Evolutionary conservation across 139 green algal species (phyloP).

Genomic region (Chlamydomonas asymmetrica): DNA sequence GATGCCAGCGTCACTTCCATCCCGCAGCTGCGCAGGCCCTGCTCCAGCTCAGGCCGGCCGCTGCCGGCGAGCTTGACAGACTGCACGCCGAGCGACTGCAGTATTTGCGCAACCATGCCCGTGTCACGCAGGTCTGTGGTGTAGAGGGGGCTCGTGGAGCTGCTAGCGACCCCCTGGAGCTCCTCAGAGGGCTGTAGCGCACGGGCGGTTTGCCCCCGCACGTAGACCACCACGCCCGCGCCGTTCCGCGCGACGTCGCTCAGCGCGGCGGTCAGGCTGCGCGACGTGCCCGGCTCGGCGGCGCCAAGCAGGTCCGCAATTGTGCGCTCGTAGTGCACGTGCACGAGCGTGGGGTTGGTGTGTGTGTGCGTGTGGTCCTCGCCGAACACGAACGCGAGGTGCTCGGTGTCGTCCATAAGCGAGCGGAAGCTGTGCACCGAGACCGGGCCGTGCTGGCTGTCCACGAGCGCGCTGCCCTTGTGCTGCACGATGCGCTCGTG

Average conservation of each 20-base stretch:
- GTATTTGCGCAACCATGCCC: conserved; percentile 56
- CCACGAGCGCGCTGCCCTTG: conserved; percentile 12
- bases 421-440: conserved; percentile 55
- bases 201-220: conserved; percentile 42
- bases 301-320: conserved; percentile 16
- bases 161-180: conserved; percentile 18
- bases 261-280: conserved; percentile 55
- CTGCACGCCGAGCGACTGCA: conserved; percentile 40
- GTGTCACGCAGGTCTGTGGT: conserved; percentile 35
- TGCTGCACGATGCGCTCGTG: conserved; percentile 30
- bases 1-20: conserved; percentile 3
- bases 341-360: neutral
- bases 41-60: conserved; percentile 2
- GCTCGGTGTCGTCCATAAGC: conserved; percentile 57
- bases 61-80: conserved; percentile 35
- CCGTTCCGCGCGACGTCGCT: conserved; percentile 36
- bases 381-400: conserved; percentile 65
- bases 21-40: conserved; percentile 27
- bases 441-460: conserved; percentile 42
- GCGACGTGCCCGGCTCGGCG: neutral
- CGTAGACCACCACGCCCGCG: conserved; percentile 65
- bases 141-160: conserved; percentile 5
- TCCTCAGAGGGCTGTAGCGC: conserved; percentile 36
- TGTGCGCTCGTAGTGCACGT: conserved; percentile 28
- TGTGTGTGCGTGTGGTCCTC: conserved; percentile 5